Evolutionary conservation across 1,284 basidiomycete genomes (phyloP).

Genomic region (Tetrapyrgos nigripes): DNA sequence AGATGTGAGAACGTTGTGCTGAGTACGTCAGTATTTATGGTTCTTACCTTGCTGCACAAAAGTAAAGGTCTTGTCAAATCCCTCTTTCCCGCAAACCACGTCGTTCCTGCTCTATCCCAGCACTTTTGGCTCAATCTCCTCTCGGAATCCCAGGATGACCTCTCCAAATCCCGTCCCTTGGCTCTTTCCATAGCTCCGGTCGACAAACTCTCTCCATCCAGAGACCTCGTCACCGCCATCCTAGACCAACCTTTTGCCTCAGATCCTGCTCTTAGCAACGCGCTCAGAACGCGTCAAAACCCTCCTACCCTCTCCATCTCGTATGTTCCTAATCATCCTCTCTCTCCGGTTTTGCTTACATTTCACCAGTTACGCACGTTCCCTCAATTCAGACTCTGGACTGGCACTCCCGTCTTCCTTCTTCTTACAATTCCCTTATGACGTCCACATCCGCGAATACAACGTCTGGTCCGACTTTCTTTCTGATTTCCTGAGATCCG

Average conservation of each 20-base stretch:
- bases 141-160: constrained; percentile 37
- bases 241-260: constrained; percentile 71
- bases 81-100: no score
- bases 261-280: constrained; percentile 45
- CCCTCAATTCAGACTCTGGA: constrained; percentile 1
- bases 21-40: no score
- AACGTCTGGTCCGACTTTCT: constrained; percentile 35
- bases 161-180: constrained; percentile 31
- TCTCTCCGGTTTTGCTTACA: background rate
- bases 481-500: constrained; percentile 45
- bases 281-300: constrained; percentile 54
- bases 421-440: constrained; percentile 6
- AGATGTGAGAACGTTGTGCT: no score
- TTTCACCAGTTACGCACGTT: constrained; percentile 8
- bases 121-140: constrained; percentile 50
- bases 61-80: no score
- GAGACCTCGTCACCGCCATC: constrained; percentile 68
- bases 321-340: no score
- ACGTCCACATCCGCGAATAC: constrained; percentile 7
- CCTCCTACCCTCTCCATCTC: no score
- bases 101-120: no score
- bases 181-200: constrained; percentile 19
- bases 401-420: constrained; percentile 9
- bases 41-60: no score
- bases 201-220: constrained; percentile 55